phyloP scores from a whole-genome alignment of 1,139 yeast species.

The Eremothecium gossypii region DNA sequence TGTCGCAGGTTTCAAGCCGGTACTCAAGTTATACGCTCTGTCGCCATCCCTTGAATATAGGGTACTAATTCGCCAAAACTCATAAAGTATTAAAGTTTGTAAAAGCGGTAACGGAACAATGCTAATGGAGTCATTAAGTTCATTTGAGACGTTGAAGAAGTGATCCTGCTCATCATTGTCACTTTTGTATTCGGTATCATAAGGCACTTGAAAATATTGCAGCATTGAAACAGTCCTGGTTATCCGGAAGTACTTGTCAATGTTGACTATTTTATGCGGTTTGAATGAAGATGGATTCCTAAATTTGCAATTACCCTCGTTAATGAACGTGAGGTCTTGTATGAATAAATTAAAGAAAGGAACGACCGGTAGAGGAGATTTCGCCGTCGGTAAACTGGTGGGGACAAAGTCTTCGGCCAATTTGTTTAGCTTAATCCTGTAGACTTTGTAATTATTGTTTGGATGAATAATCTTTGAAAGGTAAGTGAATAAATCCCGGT shows the following conservation, averaged over 20 bases:
- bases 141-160: slow-evolving; percentile 27
- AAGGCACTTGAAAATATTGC: slow-evolving; percentile 67
- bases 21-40: slow-evolving; percentile 65
- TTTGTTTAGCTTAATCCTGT: slow-evolving; percentile 58
- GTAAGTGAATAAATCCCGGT: slow-evolving; percentile 54
- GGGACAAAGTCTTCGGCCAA: slow-evolving; percentile 31
- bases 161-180: slow-evolving; percentile 23
- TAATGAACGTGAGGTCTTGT: slow-evolving; percentile 79
- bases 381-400: slow-evolving; percentile 34
- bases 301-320: slow-evolving; percentile 75
- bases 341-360: slow-evolving; percentile 80
- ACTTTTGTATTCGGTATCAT: slow-evolving; percentile 26
- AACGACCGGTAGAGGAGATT: slow-evolving; percentile 59
- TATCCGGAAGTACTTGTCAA: slow-evolving; percentile 71
- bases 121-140: slow-evolving; percentile 22
- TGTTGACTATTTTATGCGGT: slow-evolving; percentile 44
- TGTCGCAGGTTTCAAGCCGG: slow-evolving; percentile 27
- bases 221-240: slow-evolving; percentile 70
- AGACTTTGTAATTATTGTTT: slow-evolving; percentile 69
- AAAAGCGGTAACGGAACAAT: slow-evolving; percentile 25
- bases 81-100: slow-evolving; percentile 59
- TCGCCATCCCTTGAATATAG: slow-evolving; percentile 53
- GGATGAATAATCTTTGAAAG: slow-evolving; percentile 71
- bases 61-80: slow-evolving; percentile 61
- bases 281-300: slow-evolving; percentile 52